These are phyloP conservation scores for Arxiozyma slooffiae DNA, from an alignment of 1,139 yeast genomes.

Conservation along the genomic window DNA sequence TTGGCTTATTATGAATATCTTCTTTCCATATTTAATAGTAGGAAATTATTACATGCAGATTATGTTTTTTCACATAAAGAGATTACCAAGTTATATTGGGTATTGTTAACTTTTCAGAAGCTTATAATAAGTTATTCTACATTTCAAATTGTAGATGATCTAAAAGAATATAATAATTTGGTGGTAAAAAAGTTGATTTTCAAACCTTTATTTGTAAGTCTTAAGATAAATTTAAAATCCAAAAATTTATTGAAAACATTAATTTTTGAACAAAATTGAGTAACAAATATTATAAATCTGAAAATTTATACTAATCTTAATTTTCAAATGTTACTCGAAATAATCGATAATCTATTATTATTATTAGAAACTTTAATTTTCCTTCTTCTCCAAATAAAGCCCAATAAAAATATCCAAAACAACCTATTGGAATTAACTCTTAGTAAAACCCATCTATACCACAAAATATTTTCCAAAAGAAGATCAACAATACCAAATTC, in stretches of 20 bases:
- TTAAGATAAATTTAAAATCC: neutral
- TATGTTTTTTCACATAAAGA: neutral
- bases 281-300: neutral
- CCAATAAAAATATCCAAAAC: neutral
- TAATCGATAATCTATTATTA: neutral
- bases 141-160: neutral
- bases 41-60: neutral
- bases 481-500: neutral
- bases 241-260: constrained; percentile 1
- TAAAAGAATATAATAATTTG: neutral
- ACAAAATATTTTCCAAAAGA: neutral
- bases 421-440: neutral
- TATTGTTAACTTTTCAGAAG: constrained; percentile 1
- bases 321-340: neutral
- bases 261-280: neutral
- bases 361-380: neutral
- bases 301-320: neutral
- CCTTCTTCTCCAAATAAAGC: neutral
- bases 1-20: neutral
- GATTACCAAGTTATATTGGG: neutral
- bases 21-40: neutral
- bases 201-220: neutral
- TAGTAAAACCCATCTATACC: neutral
- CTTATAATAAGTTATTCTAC: constrained; percentile 1
- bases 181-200: constrained; percentile 3